Conservation (phyloP, 164 flowering plant species). For the Kalanchoe fedtschenkoi region DNA sequence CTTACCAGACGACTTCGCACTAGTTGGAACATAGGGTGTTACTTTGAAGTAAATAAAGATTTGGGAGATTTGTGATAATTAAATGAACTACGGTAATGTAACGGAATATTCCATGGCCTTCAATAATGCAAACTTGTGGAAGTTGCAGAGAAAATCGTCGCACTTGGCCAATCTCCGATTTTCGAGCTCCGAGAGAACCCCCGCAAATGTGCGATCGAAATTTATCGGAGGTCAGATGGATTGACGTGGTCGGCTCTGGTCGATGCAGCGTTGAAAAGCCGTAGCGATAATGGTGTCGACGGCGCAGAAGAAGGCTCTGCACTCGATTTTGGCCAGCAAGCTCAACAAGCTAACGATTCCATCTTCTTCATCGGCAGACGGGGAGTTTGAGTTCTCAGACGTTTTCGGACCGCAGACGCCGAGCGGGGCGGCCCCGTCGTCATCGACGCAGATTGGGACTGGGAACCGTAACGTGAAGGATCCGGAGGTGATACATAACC, state of each 20-base stretch:
- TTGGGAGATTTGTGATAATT: too few species aligned
- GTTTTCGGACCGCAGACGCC: conserved; percentile 42
- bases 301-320: conserved; percentile 35
- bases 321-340: conserved; percentile 29
- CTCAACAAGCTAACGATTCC: conserved; percentile 52
- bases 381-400: conserved; percentile 58
- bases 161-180: too few species aligned
- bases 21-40: too few species aligned
- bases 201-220: not conserved
- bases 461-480: conserved; percentile 22
- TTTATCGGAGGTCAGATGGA: too few species aligned
- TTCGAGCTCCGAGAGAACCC: too few species aligned
- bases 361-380: conserved; percentile 17
- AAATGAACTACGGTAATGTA: too few species aligned
- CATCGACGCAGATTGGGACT: conserved; percentile 11
- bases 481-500: conserved; percentile 42
- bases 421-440: conserved; percentile 14
- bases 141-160: too few species aligned
- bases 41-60: too few species aligned
- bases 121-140: too few species aligned
- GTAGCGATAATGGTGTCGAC: conserved; percentile 22
- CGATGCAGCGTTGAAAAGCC: not conserved
- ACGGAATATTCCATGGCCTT: too few species aligned
- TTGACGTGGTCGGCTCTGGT: too few species aligned
- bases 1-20: too few species aligned